Conservation (phyloP, 208 protist species). For the Trypanosoma brucei region DNA sequence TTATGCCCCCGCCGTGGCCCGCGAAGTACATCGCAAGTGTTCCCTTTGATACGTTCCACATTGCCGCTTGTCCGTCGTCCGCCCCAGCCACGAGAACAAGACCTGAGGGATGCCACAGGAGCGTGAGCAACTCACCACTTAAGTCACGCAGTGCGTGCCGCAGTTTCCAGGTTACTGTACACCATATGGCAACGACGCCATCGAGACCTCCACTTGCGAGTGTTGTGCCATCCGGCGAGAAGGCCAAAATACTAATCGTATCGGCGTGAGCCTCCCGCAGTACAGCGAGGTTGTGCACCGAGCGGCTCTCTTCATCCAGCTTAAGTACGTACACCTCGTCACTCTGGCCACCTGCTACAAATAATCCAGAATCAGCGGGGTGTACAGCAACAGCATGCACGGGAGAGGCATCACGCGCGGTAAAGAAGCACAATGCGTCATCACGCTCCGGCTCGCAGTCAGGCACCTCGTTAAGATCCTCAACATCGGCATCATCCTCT, state of each 20-base stretch:
- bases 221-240: conserved; percentile 74
- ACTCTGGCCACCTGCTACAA: conserved; percentile 66
- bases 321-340: conserved; percentile 72
- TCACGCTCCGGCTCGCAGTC: conserved; percentile 77
- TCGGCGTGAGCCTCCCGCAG: conserved; percentile 67
- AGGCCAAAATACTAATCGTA: conserved; percentile 72
- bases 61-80: conserved; percentile 88
- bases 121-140: conserved; percentile 71
- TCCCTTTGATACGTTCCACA: conserved; percentile 92
- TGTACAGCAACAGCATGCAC: conserved; percentile 58
- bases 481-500: conserved; percentile 20
- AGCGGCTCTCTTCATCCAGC: neutral
- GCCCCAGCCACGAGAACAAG: conserved; percentile 86
- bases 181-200: conserved; percentile 68
- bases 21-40: conserved; percentile 89
- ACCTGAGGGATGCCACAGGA: conserved; percentile 93
- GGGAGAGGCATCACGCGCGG: conserved; percentile 39
- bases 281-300: conserved; percentile 19
- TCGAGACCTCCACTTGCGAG: conserved; percentile 79
- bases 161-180: conserved; percentile 75
- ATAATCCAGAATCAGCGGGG: conserved; percentile 33
- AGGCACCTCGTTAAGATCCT: conserved; percentile 74
- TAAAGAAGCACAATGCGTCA: conserved; percentile 64
- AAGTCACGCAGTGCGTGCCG: conserved; percentile 72
- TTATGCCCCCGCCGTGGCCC: conserved; percentile 85